Evolutionary conservation across 768 basidiomycete species (phyloP), one percentile per base, ranked within the genome.

Genomic region (Mycena epipterygia): DNA sequence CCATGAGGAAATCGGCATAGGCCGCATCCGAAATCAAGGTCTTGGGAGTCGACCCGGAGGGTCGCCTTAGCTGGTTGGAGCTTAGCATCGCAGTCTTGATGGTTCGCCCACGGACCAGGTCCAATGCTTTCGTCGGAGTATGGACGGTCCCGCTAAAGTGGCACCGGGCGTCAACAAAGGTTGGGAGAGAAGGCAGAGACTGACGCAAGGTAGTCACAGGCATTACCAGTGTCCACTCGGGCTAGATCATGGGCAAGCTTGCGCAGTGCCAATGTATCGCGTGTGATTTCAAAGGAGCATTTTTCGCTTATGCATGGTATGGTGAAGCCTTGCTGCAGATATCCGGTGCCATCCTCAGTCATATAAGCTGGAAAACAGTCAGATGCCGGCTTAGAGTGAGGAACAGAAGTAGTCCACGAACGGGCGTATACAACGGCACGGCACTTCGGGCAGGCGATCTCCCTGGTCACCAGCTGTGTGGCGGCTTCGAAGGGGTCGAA

Each of bases 221-320:
- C 61, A 29, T 70, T 44, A 30, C 39, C 73, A 16, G 71, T 76
- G 41, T 57, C 63, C 29, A 74, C 71, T 51, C 52, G 64, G 5
- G 77, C 78, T 1, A 89, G 58, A 74, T 88, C 85, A 8, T 75
- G 75, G 3, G 81, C 82, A 25, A 88, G 81, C 67, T 86, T 88
- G 39, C 81, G 76, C 2, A 85, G 76, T 0, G 79, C 85, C 3
- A 89, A 79, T 12, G 72, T 79, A n/a, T 83, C 80, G 49, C 82
- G 84, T 1, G 81, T 87, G 29, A 90, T 84, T 5, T 68, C 73
- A 29, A 83, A 77, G 12, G 59, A 60, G 71, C 89, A 90, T 2
- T 39, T 29, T 1, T 71, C 67, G 16, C 42, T 32, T 1, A 57
- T 33, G 69, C 89, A 90, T 37, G 30, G 29, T 0, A 71, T 56